A percentile compares a stretch with the other conserved stretches of the same genome.
Conservation (phyloP, 495 filamentous ascomycete genomes). For the Penicillium cataractarum region DNA sequence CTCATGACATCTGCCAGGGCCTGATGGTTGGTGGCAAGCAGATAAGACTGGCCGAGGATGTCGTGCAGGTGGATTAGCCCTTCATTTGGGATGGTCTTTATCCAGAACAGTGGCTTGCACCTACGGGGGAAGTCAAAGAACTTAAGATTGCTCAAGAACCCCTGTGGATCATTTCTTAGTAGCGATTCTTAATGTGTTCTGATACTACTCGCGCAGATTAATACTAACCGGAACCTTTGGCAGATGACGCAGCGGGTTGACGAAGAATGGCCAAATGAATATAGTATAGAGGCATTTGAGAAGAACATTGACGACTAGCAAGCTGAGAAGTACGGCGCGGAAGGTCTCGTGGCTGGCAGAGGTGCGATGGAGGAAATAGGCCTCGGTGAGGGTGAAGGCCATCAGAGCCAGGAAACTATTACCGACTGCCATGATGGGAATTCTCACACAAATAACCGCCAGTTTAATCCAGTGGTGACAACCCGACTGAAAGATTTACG, state of each 20-base stretch:
- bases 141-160: conserved; percentile 57
- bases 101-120: conserved; percentile 64
- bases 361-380: conserved; percentile 34
- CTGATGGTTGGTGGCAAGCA: conserved; percentile 38
- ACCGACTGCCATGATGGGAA: conserved; percentile 11
- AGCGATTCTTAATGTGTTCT: not conserved
- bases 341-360: conserved; percentile 32
- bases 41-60: conserved; percentile 29
- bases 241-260: conserved; percentile 69
- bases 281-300: conserved; percentile 48
- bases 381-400: conserved; percentile 31
- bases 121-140: conserved; percentile 61
- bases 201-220: not conserved
- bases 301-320: conserved; percentile 31
- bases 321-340: conserved; percentile 22
- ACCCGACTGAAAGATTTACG: not conserved
- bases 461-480: not conserved
- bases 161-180: conserved; percentile 28
- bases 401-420: conserved; percentile 20
- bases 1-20: conserved; percentile 55
- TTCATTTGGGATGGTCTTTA: conserved; percentile 75
- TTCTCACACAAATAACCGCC: not conserved
- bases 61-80: conserved; percentile 77
- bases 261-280: conserved; percentile 68
- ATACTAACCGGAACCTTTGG: conserved; percentile 57